Evolutionary conservation across 2,329 filamentous ascomycete genomes (phyloP).

Genomic region (Pseudogymnoascus sp.): DNA sequence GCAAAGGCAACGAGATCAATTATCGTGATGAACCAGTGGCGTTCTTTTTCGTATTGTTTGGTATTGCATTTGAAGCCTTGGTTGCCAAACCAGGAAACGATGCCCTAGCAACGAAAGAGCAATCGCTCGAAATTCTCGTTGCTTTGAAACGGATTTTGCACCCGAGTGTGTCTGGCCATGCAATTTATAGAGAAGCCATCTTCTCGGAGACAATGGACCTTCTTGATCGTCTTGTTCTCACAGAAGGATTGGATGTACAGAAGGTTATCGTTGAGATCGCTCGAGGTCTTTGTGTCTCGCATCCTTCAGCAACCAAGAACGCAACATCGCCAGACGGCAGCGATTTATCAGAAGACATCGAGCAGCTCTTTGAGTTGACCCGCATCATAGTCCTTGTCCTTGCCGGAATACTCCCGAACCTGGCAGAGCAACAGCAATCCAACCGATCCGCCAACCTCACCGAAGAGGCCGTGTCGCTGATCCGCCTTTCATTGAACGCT

Average conservation of each 20-base stretch:
- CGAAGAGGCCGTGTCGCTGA: constrained; percentile 75
- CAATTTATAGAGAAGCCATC: constrained; percentile 90
- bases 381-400: constrained; percentile 92
- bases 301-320: constrained; percentile 73
- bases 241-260: constrained; percentile 82
- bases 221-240: constrained; percentile 83
- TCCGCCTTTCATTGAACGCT: constrained; percentile 72
- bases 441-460: constrained; percentile 66
- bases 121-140: constrained; percentile 79
- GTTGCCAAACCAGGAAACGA: constrained; percentile 66
- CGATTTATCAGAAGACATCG: constrained; percentile 89
- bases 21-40: constrained; percentile 96
- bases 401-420: constrained; percentile 75
- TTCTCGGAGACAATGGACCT: constrained; percentile 97
- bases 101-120: constrained; percentile 61
- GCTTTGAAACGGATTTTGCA: constrained; percentile 92
- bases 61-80: constrained; percentile 90
- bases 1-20: constrained; percentile 75
- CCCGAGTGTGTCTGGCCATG: constrained; percentile 88
- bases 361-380: constrained; percentile 94
- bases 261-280: constrained; percentile 90
- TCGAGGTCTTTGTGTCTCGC: constrained; percentile 77
- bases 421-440: constrained; percentile 54
- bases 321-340: constrained; percentile 55
- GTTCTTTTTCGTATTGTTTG: constrained; percentile 98